phyloP scores from a whole-genome alignment of 2,329 filamentous ascomycete genomes.

The Neocatenulostroma microsporum region DNA sequence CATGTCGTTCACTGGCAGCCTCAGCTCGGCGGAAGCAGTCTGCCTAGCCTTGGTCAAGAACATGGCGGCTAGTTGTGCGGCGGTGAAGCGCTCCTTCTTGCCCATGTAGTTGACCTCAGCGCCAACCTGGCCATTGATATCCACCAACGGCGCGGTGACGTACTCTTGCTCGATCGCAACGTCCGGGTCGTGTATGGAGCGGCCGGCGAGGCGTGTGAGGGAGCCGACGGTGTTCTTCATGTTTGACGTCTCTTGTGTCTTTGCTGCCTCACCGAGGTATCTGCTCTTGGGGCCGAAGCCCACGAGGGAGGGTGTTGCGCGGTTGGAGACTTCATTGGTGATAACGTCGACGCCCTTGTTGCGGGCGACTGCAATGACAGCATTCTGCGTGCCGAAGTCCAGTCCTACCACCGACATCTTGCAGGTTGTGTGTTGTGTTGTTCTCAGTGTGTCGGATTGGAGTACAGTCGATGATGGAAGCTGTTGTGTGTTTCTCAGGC shows the following conservation, averaged over 20 bases:
- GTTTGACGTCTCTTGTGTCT: conserved; percentile 99
- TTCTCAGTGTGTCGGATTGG: no score
- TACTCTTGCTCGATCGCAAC: conserved; percentile 86
- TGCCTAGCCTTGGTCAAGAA: conserved; percentile 90
- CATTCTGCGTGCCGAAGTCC: conserved; percentile 95
- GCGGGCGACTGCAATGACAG: conserved; percentile 91
- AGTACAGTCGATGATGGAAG: no score
- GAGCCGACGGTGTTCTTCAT: conserved; percentile 96
- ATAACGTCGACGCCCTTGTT: conserved; percentile 99
- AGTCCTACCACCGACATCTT: conserved; percentile 32
- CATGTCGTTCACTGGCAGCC: conserved; percentile 82
- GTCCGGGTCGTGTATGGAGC: conserved; percentile 81
- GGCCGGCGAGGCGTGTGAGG: conserved; percentile 86
- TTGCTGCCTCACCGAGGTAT: conserved; percentile 89
- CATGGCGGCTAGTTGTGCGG: conserved; percentile 89
- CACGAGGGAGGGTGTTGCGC: conserved; percentile 88
- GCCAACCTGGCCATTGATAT: conserved; percentile 89
- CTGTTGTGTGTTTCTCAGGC: no score
- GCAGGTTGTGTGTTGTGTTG: no score
- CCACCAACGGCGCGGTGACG: conserved; percentile 76
- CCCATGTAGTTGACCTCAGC: conserved; percentile 88
- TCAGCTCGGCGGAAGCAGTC: conserved; percentile 79
- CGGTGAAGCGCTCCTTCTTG: conserved; percentile 92
- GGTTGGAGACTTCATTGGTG: conserved; percentile 98
- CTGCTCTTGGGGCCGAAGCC: conserved; percentile 90